Conservation (phyloP, 257 asterid species). For the Coffea canephora region DNA sequence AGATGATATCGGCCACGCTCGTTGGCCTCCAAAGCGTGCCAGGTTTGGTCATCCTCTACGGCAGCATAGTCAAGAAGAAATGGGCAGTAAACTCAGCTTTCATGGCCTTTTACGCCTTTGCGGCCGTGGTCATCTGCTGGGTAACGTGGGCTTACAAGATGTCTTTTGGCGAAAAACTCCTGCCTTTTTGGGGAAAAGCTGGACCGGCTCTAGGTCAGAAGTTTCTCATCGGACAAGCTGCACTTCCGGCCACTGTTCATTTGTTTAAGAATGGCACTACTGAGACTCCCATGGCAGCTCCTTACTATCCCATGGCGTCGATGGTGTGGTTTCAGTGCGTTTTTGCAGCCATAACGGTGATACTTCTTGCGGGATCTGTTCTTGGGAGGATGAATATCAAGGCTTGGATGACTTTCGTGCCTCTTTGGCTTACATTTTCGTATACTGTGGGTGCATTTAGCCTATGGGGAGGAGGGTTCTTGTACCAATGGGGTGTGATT, state of each 20-base stretch:
- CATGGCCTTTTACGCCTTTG: conserved; percentile 94
- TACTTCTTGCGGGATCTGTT: conserved; percentile 77
- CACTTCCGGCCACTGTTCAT: conserved; percentile 55
- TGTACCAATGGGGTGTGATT: conserved; percentile 90
- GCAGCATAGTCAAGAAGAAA: conserved; percentile 84
- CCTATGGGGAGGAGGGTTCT: conserved; percentile 93
- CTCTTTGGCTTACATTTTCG: conserved; percentile 78
- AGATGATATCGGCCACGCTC: conserved; percentile 78
- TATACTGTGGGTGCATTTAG: conserved; percentile 83
- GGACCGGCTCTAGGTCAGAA: conserved; percentile 57
- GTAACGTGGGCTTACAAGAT: conserved; percentile 65
- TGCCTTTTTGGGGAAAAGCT: conserved; percentile 86
- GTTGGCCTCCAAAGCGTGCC: conserved; percentile 95
- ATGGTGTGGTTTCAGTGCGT: conserved; percentile 79
- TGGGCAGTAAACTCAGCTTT: conserved; percentile 97
- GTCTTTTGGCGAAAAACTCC: conserved; percentile 75
- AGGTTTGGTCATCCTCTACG: conserved; percentile 85
- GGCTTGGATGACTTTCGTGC: conserved; percentile 98
- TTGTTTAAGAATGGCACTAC: conserved; percentile 30
- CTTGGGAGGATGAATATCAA: conserved; percentile 82
- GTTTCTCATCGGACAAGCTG: conserved; percentile 46
- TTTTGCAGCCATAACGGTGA: conserved; percentile 76
- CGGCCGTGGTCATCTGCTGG: conserved; percentile 89
- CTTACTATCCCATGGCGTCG: conserved; percentile 71
- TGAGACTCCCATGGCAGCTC: conserved; percentile 48